Evolutionary conservation across 2,329 filamentous ascomycete genomes (phyloP).

Genomic region (Zymoseptoria ardabiliae): DNA sequence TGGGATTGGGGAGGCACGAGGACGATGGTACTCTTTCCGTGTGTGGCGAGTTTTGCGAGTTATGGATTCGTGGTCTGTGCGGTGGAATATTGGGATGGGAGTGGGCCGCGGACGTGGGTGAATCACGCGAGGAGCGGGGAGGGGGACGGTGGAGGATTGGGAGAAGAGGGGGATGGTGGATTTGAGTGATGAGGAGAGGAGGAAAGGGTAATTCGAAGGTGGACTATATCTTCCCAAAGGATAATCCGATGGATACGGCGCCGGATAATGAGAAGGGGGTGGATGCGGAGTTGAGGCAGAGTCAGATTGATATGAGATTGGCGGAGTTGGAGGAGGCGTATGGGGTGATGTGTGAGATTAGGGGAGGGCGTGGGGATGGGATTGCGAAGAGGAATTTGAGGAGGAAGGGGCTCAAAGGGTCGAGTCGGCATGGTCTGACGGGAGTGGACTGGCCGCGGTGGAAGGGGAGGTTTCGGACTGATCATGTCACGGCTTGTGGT

Average conservation of each 20-base stretch:
- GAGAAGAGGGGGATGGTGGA: constrained; percentile 22
- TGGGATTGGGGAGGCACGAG: constrained; percentile 56
- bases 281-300: constrained; percentile 51
- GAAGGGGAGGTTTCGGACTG: constrained; percentile 49
- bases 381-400: constrained; percentile 49
- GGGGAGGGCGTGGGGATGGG: constrained; percentile 46
- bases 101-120: constrained; percentile 53
- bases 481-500: constrained; percentile 54
- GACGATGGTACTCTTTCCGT: constrained; percentile 53
- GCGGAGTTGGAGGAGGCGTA: constrained; percentile 60
- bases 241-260: constrained; percentile 39
- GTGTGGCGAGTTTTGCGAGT: constrained; percentile 59
- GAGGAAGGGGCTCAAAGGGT: constrained; percentile 50
- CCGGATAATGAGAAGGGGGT: constrained; percentile 54
- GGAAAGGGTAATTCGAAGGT: constrained; percentile 25
- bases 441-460: constrained; percentile 52
- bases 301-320: constrained; percentile 56
- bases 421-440: constrained; percentile 51
- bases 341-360: constrained; percentile 48
- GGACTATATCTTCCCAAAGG: constrained; percentile 57
- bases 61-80: constrained; percentile 60
- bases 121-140: constrained; percentile 44
- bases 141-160: constrained; percentile 30
- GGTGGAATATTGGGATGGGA: constrained; percentile 59
- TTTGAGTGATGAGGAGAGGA: constrained; percentile 18